Base-by-base conservation (phyloP, 306 rosid genomes). In the Carpinus fangiana region DNA sequence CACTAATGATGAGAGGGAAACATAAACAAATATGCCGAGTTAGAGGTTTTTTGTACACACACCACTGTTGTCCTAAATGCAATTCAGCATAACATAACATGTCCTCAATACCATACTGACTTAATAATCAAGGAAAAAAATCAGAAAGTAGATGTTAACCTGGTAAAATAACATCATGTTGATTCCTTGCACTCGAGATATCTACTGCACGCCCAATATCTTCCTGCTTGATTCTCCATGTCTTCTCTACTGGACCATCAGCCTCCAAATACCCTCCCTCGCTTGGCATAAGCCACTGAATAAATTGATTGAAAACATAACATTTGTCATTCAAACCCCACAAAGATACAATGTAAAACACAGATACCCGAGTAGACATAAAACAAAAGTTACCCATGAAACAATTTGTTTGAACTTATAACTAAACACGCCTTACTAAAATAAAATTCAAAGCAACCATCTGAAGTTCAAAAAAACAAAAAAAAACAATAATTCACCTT, bases 221-320 rank as follows among this genome's bases (percentile, higher is more conserved):
- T 65, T 87, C 93, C 72, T 95, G 98, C 80, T 80, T 95, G 74
- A 90, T 76, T 81, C 89, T 88, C 88, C 89, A 88, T 7, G 98
- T 88, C 84, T 91, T 91, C 90, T 92, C 98, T 70, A 91, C 51
- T 2, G 72, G 72, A 31, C 98, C 98, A 82, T 92, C 98, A 62
- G 90, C 46, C 89, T 91, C 97, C 79, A 95, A 82, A 83, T 76
- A 93, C 62, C 98, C 97, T 55, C 87, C 93, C 76, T 90, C 96
- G 43, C 89, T 87, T 26, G 98, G 98, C 89, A 80, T 86, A 77
- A 95, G 91, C 96, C 97, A 95, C 98, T 95, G 80, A 79, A 72
- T 28, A 75, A n/a, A 11, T 20, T 48, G 5, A 52, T 41, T 21
- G 50, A 70, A 77, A 76, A 38, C 43, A 81, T 10, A 61, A 76